phyloP scores from a whole-genome alignment of 1,284 basidiomycete species.

The Amylostereum areolatum region DNA sequence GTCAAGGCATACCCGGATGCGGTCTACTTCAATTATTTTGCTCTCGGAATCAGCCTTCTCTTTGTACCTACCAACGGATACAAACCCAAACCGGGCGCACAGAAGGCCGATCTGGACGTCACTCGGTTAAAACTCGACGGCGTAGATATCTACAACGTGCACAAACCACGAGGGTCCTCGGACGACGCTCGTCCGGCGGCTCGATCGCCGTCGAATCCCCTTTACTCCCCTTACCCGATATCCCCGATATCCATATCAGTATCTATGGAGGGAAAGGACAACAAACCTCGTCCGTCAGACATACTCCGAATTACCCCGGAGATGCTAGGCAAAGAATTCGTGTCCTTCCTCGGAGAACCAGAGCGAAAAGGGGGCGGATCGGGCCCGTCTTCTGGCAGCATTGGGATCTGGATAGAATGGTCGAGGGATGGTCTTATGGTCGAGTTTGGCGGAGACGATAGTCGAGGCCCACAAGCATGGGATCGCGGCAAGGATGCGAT shows the following conservation, averaged over 20 bases:
- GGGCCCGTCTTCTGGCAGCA: constrained; percentile 76
- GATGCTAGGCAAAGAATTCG: constrained; percentile 73
- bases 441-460: constrained; percentile 74
- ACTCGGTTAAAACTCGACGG: constrained; percentile 55
- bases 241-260: constrained; percentile 42
- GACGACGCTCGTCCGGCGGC: not conserved
- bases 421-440: constrained; percentile 73
- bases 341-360: constrained; percentile 73
- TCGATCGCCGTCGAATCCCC: constrained; percentile 28
- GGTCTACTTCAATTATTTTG: constrained; percentile 80
- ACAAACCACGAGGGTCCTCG: constrained; percentile 8
- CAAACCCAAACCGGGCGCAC: constrained; percentile 43
- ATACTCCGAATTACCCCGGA: constrained; percentile 39
- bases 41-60: constrained; percentile 74
- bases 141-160: constrained; percentile 76
- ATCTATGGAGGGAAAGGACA: constrained; percentile 28
- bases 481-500: constrained; percentile 74
- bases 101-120: constrained; percentile 41
- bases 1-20: constrained; percentile 76
- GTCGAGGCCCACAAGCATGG: constrained; percentile 77
- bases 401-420: constrained; percentile 92
- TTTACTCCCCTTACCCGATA: constrained; percentile 50
- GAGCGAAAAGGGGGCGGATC: constrained; percentile 80
- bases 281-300: constrained; percentile 26
- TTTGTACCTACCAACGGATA: constrained; percentile 58